These are phyloP conservation scores for Gossypium stocksii DNA, from an alignment of 345 rosid genomes.

Conservation along the genomic window DNA sequence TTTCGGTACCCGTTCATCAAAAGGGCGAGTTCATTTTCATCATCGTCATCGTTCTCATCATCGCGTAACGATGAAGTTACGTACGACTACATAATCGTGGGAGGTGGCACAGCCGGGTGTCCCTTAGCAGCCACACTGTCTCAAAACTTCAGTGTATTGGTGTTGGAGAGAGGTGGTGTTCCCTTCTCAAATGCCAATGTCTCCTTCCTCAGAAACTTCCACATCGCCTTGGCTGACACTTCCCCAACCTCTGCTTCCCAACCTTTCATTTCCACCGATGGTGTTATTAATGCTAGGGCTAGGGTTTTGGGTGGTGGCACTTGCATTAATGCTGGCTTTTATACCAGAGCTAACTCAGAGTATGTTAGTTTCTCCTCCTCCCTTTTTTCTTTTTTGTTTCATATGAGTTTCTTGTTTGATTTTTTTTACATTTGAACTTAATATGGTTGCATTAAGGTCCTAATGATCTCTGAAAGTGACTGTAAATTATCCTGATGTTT, in stretches of 20 bases:
- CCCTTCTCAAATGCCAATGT: constrained; percentile 89
- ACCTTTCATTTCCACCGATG: constrained; percentile 77
- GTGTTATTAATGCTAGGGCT: constrained; percentile 82
- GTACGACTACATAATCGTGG: constrained; percentile 82
- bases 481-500: background rate
- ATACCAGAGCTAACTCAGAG: constrained; percentile 73
- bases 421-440: constrained; percentile 72
- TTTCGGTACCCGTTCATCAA: constrained; percentile 66
- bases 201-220: constrained; percentile 74
- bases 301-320: constrained; percentile 94
- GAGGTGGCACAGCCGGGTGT: constrained; percentile 98
- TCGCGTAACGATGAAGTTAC: constrained; percentile 34
- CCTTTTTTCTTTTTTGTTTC: too few relatives aligned
- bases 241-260: constrained; percentile 87
- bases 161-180: constrained; percentile 93
- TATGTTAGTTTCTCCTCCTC: constrained; percentile 10
- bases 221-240: constrained; percentile 67
- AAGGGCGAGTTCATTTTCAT: constrained; percentile 70
- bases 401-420: background rate
- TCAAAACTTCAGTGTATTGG: constrained; percentile 64
- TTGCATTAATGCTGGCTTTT: constrained; percentile 93
- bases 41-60: constrained; percentile 28
- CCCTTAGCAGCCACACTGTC: constrained; percentile 93
- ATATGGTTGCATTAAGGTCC: too few relatives aligned
- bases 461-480: constrained; percentile 32